phyloP scores from a whole-genome alignment of 768 basidiomycete genomes.

The Serendipita sp. region DNA sequence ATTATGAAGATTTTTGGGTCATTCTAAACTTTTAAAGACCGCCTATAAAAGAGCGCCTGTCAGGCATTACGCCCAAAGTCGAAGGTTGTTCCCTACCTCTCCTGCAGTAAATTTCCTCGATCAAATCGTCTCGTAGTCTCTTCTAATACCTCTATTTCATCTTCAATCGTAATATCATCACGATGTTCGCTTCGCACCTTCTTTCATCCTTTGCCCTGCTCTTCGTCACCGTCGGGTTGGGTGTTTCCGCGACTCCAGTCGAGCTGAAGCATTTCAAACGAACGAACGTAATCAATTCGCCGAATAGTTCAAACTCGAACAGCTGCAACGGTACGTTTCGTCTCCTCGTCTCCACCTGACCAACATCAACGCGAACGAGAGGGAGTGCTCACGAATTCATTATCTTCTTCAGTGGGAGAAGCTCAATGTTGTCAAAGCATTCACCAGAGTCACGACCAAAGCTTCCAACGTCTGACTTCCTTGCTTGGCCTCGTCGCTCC shows the following conservation, averaged over 20 bases:
- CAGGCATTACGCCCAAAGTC: too few species aligned
- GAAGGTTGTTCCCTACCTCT: not conserved
- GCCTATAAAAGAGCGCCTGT: too few species aligned
- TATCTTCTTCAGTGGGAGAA: not conserved
- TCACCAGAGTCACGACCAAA: not conserved
- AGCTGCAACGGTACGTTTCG: not conserved
- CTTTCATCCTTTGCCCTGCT: not conserved
- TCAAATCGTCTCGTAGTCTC: not conserved
- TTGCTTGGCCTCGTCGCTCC: not conserved
- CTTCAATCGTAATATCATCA: not conserved
- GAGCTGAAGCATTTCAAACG: not conserved
- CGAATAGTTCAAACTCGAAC: not conserved
- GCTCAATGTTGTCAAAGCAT: slow-evolving; percentile 2
- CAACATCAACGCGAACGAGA: not conserved
- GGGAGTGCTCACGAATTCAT: not conserved
- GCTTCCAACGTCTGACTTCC: not conserved
- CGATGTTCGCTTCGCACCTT: not conserved
- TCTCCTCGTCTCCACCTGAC: not conserved
- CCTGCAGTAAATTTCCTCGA: not conserved
- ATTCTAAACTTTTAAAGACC: too few species aligned
- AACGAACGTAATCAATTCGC: not conserved
- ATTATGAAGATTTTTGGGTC: too few species aligned
- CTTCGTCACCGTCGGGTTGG: not conserved
- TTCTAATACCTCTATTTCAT: not conserved
- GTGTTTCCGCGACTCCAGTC: not conserved